Percentiles rank a stretch among this genome's conserved stretches.
phyloP scores from a whole-genome alignment of 164 flowering plant genomes.

The Vitis labrusca region DNA sequence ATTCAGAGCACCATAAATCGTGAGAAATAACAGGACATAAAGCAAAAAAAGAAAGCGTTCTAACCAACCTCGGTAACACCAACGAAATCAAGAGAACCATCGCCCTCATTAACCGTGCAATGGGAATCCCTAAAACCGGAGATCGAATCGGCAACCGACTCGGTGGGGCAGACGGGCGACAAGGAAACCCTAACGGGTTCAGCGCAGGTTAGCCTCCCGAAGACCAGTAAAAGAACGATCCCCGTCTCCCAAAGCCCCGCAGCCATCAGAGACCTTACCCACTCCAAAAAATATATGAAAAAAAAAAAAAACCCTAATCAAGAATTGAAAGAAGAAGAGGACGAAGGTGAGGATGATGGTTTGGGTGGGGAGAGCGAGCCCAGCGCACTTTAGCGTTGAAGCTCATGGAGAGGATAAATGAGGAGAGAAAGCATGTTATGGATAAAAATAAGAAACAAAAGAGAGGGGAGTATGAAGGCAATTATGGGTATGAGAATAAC shows the following conservation, averaged over 20 bases:
- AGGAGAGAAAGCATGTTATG: not conserved
- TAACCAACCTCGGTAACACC: constrained; percentile 41
- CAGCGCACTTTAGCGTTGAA: constrained; percentile 18
- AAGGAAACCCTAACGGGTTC: constrained; percentile 26
- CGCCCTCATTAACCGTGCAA: constrained; percentile 15
- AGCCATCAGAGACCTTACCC: constrained; percentile 15
- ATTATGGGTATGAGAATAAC: no score
- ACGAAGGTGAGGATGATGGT: not conserved
- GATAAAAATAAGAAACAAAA: no score
- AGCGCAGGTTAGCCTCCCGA: constrained; percentile 25
- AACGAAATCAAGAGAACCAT: constrained; percentile 9
- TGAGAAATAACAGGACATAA: not conserved
- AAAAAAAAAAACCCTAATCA: constrained; percentile 12
- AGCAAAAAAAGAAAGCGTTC: not conserved
- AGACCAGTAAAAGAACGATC: constrained; percentile 23
- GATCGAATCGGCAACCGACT: constrained; percentile 30
- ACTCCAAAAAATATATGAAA: not conserved
- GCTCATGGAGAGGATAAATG: not conserved
- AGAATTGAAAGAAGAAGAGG: not conserved
- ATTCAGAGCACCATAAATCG: not conserved
- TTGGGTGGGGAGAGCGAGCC: constrained; percentile 1
- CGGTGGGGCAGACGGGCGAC: constrained; percentile 27
- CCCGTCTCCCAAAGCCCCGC: constrained; percentile 26
- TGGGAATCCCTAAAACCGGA: constrained; percentile 24
- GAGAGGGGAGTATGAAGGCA: no score